Conservation (phyloP, 495 filamentous ascomycete genomes). For the Penicillium silybi region DNA sequence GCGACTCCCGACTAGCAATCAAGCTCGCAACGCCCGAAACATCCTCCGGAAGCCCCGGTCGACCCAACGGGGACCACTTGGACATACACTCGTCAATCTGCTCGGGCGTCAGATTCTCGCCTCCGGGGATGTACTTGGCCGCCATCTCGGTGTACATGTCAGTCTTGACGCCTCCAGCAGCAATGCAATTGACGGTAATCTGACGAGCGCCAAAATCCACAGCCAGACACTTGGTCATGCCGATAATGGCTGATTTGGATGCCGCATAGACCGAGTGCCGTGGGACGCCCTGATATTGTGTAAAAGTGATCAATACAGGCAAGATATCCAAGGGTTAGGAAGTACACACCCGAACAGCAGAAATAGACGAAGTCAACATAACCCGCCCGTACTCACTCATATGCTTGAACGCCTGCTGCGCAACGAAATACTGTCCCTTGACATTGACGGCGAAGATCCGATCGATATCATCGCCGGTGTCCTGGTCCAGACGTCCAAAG, state of each 20-base stretch:
- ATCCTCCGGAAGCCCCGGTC: constrained; percentile 50
- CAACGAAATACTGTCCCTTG: constrained; percentile 60
- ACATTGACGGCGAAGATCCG: constrained; percentile 52
- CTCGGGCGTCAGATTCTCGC: constrained; percentile 27
- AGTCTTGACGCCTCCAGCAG: constrained; percentile 40
- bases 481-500: constrained; percentile 45
- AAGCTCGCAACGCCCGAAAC: constrained; percentile 50
- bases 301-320: too few relatives aligned
- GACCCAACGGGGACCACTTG: constrained; percentile 39
- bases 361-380: constrained; percentile 32
- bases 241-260: constrained; percentile 51
- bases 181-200: constrained; percentile 51
- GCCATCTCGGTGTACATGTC: constrained; percentile 41
- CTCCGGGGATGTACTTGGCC: constrained; percentile 34
- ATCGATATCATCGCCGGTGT: constrained; percentile 51
- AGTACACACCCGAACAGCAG: constrained; percentile 22
- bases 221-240: constrained; percentile 53
- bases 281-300: constrained; percentile 27
- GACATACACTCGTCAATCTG: constrained; percentile 24
- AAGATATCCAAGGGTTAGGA: too few relatives aligned
- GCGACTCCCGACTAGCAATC: constrained; percentile 42
- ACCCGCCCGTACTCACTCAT: constrained; percentile 39
- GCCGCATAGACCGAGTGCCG: constrained; percentile 45
- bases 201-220: constrained; percentile 50
- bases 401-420: constrained; percentile 63